Conservation (phyloP, 2,329 filamentous ascomycete genomes). For the Colletotrichum sp. region DNA sequence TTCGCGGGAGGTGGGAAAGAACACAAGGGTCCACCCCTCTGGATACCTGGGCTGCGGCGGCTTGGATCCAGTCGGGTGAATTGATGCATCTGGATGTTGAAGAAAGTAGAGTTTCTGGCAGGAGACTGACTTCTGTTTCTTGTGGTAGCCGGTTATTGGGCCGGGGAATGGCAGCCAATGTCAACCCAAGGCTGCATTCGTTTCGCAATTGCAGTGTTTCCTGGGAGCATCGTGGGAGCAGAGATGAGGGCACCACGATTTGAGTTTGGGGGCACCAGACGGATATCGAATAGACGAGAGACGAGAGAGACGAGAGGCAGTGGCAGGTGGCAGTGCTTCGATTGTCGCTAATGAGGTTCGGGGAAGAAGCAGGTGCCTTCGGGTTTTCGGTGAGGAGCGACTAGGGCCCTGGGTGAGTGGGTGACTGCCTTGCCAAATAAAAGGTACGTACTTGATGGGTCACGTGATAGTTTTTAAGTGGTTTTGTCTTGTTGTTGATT, state of each 20-base stretch:
- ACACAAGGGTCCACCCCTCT: neutral
- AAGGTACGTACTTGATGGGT: neutral
- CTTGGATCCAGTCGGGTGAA: neutral
- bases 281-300: neutral
- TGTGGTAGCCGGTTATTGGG: neutral
- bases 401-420: neutral
- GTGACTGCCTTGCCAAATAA: neutral
- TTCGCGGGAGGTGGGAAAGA: neutral
- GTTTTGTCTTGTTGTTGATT: neutral
- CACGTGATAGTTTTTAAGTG: neutral
- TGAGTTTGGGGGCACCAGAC: neutral
- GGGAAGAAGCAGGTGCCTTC: neutral
- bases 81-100: neutral
- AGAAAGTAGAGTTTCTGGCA: neutral
- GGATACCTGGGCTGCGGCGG: neutral
- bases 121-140: neutral
- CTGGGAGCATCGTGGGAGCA: conserved; percentile 11
- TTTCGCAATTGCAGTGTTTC: neutral
- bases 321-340: neutral
- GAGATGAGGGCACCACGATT: neutral
- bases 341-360: neutral
- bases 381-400: neutral
- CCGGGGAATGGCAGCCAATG: neutral
- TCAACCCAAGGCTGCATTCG: conserved; percentile 5
- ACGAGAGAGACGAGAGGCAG: neutral